Percentiles rank a stretch among this genome's conserved stretches.
phyloP scores from a whole-genome alignment of 1,139 yeast species.

The Yamadazyma dendronema region DNA sequence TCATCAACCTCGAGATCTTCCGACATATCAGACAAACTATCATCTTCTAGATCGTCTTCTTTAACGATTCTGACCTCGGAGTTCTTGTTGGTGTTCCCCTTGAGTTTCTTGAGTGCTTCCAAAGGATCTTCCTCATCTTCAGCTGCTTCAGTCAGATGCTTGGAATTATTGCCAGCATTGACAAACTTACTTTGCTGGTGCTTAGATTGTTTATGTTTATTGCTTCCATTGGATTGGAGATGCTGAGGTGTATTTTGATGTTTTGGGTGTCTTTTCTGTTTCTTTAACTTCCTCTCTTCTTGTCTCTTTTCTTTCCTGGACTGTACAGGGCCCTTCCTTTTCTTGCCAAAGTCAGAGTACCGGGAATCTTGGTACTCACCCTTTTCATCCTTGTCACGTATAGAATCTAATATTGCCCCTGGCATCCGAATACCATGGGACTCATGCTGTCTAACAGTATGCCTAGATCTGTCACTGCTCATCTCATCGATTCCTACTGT shows the following conservation, averaged over 20 bases:
- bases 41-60: conserved; percentile 30
- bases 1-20: conserved; percentile 12
- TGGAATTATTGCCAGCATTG: conserved; percentile 14
- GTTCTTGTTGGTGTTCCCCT: conserved; percentile 11
- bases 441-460: conserved; percentile 1
- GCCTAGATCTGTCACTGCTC: conserved; percentile 6
- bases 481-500: too few relatives aligned
- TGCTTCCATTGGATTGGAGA: not conserved
- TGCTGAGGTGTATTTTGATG: not conserved
- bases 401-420: conserved; percentile 62
- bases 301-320: conserved; percentile 59
- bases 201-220: not conserved
- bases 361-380: conserved; percentile 39
- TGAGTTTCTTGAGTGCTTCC: conserved; percentile 16
- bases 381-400: conserved; percentile 44
- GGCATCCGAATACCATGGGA: conserved; percentile 57
- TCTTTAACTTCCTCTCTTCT: conserved; percentile 52
- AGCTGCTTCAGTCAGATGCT: conserved; percentile 17
- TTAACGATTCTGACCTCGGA: conserved; percentile 21
- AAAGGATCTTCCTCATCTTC: conserved; percentile 18
- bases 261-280: conserved; percentile 29
- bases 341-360: conserved; percentile 25
- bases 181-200: not conserved
- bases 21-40: conserved; percentile 16
- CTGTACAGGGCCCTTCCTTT: conserved; percentile 24